Conservation (phyloP, 2,329 filamentous ascomycete species). For the Aspergillus fumigatiaffinis region DNA sequence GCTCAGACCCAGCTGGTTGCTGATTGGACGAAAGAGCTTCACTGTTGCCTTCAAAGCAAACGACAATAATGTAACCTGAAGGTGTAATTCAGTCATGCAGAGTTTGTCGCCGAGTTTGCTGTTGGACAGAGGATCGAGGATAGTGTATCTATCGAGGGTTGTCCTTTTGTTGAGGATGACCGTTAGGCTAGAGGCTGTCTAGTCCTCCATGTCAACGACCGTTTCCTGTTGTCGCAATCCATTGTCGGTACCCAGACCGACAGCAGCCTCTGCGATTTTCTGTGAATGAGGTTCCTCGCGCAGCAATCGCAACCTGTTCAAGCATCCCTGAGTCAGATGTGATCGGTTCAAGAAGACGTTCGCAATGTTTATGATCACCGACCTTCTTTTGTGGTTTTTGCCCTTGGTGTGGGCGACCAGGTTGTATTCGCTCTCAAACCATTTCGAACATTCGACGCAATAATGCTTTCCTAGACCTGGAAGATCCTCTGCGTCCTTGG, state of each 20-base stretch:
- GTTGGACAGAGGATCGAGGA: background rate
- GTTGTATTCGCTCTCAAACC: constrained; percentile 83
- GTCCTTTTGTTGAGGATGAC: background rate
- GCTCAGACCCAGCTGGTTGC: constrained; percentile 5
- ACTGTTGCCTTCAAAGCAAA: constrained; percentile 2
- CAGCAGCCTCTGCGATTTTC: constrained; percentile 76
- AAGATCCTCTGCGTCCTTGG: constrained; percentile 79
- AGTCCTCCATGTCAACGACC: constrained; percentile 42
- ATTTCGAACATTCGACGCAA: constrained; percentile 91
- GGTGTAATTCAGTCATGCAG: background rate
- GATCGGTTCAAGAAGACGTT: background rate
- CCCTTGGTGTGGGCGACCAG: constrained; percentile 72
- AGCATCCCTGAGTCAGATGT: constrained; percentile 7
- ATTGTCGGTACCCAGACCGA: constrained; percentile 69
- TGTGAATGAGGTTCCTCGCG: constrained; percentile 83
- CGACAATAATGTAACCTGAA: constrained; percentile 10
- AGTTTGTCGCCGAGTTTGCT: background rate
- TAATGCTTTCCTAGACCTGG: constrained; percentile 83
- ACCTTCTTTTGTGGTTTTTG: constrained; percentile 93
- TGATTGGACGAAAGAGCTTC: constrained; percentile 16
- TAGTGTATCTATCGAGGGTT: background rate
- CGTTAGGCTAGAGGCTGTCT: constrained; percentile 7
- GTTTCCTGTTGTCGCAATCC: constrained; percentile 41
- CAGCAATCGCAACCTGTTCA: constrained; percentile 68
- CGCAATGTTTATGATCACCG: constrained; percentile 15